Conservation (phyloP, 176 grass and related monocot species). For the Aegilops bicornis region DNA sequence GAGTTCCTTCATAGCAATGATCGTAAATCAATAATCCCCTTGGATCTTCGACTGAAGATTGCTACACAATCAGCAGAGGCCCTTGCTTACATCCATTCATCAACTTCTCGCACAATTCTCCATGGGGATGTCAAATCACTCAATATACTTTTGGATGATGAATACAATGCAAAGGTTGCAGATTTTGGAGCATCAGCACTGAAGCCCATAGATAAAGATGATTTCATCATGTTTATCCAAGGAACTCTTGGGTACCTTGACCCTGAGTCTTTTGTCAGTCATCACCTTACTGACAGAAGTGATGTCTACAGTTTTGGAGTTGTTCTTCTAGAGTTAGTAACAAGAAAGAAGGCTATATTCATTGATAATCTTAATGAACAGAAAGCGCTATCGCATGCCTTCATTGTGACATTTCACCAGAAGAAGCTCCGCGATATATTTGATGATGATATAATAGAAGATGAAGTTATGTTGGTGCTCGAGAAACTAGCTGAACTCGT, state of each 20-base stretch:
- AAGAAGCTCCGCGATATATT: slow-evolving; percentile 23
- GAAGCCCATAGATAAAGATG: slow-evolving; percentile 44
- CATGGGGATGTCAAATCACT: slow-evolving; percentile 57
- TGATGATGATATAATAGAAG: slow-evolving; percentile 24
- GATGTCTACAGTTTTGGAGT: slow-evolving; percentile 78
- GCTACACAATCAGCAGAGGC: slow-evolving; percentile 45
- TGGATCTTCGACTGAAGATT: slow-evolving; percentile 46
- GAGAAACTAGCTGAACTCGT: slow-evolving; percentile 34
- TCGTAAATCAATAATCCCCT: background rate
- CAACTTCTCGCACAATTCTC: slow-evolving; percentile 43
- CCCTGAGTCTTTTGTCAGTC: slow-evolving; percentile 65
- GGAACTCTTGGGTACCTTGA: slow-evolving; percentile 76
- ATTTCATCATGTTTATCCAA: slow-evolving; percentile 71
- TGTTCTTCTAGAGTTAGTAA: slow-evolving; percentile 74
- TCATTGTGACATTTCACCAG: slow-evolving; percentile 3
- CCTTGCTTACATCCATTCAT: slow-evolving; percentile 54
- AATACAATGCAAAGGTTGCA: slow-evolving; percentile 51
- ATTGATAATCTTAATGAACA: slow-evolving; percentile 36
- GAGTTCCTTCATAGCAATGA: slow-evolving; percentile 44
- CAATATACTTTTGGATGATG: slow-evolving; percentile 56
- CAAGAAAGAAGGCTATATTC: slow-evolving; percentile 62
- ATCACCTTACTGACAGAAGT: slow-evolving; percentile 69
- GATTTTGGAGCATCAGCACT: slow-evolving; percentile 75
- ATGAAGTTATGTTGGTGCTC: slow-evolving; percentile 8
- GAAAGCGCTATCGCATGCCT: slow-evolving; percentile 29